Evolutionary conservation across 164 flowering plant genomes (phyloP), one percentile per base, ranked within the genome.

Genomic region (Piper longum): DNA sequence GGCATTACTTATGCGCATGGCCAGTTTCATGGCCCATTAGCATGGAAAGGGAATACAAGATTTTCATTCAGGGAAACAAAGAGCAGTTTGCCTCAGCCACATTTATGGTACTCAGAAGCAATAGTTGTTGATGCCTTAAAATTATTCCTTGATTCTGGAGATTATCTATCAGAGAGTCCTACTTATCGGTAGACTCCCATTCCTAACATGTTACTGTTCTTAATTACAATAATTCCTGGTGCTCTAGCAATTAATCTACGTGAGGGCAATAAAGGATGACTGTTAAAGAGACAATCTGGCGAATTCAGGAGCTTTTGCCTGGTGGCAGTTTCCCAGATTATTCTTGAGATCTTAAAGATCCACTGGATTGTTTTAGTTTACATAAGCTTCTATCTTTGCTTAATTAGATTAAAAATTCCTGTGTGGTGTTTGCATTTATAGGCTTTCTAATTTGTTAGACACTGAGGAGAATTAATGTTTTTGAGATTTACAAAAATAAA

Each of bases 21-120:
- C 51, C 58, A 66, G 58, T 70, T 64, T 70, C 79, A 66, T 17
- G 67, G 59, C 26, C 68, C 68, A n/a, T 16, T 42, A 7, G 26
- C 44, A 4, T 18, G 54, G 57, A 67, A 70, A 43, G 67, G 63
- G 64, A 73, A 60, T 40, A 72, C 78, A 70, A 81, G 91, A 77
- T 79, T 74, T 62, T 72, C 78, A 52, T 74, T 74, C 14, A 76
- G 79, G 66, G 84, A 79, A 62, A 70, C 74, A 4, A 67, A 57
- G 61, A 66, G 77, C 44, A 62, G 72, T 64, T 71, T 86, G 61
- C 90, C 91, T 62, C 72, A 57, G 61, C 78, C 98, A 51, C 98
- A 93, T 78, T 68, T 93, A 60, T 93, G 98, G 97, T 93, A 93
- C 74, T 74, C 91, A 16, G 79, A 79, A 64, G 64, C 75, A 45